Evolutionary conservation across 306 rosid genomes (phyloP).

Genomic region (Prunus mongolica): DNA sequence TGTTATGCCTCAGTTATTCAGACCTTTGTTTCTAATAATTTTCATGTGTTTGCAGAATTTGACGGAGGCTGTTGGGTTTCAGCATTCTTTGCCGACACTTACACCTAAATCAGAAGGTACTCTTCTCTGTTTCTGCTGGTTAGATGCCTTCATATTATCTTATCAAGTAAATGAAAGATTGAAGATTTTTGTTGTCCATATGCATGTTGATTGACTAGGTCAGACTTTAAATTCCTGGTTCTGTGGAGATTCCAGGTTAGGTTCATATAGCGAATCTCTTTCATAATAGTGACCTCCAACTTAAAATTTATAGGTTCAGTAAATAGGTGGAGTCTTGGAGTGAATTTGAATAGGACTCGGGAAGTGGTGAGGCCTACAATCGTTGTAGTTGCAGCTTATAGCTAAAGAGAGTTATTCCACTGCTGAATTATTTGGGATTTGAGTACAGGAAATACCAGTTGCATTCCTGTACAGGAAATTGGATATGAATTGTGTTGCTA

Average conservation of each 20-base stretch:
- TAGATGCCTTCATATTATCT: not conserved
- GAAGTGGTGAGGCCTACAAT: not conserved
- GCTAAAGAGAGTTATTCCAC: not conserved
- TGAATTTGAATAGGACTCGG: not conserved
- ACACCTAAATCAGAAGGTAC: conserved; percentile 49
- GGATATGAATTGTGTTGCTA: not conserved
- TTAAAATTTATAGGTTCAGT: not conserved
- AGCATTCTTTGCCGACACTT: conserved; percentile 11
- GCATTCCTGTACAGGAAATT: not conserved
- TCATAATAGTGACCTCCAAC: not conserved
- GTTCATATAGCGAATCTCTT: not conserved
- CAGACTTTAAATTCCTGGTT: not conserved
- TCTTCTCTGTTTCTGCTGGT: conserved; percentile 7
- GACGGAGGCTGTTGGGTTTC: conserved; percentile 26
- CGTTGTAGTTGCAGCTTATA: too few species aligned
- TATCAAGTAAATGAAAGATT: not conserved
- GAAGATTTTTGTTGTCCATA: not conserved
- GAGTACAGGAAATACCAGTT: not conserved
- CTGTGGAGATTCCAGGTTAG: not conserved
- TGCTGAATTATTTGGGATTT: not conserved
- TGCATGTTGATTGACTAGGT: not conserved
- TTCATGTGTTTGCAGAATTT: conserved; percentile 43
- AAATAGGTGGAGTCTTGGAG: not conserved
- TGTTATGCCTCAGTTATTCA: not conserved
- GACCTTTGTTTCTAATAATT: not conserved